A percentile compares a stretch with the other conserved stretches of the same genome.
Evolutionary conservation across 768 basidiomycete genomes (phyloP).

Genomic region (Auriscalpium vulgare): DNA sequence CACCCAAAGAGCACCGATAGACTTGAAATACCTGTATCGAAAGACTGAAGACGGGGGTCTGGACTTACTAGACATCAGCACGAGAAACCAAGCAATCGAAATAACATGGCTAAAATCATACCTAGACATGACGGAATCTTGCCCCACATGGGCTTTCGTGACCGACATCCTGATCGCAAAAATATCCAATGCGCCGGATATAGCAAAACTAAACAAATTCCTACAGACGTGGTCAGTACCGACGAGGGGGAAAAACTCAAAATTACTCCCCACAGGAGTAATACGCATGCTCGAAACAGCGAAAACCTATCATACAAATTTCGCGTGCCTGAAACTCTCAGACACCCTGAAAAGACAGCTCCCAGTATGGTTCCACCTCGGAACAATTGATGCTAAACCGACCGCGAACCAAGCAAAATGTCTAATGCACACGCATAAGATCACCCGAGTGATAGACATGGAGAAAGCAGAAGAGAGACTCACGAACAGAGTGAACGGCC

Average conservation of each 20-base stretch:
- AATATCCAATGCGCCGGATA: neutral
- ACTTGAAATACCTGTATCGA: neutral
- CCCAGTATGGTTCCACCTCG: slow-evolving; percentile 12
- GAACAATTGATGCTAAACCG: neutral
- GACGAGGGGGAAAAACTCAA: neutral
- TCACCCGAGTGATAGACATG: neutral
- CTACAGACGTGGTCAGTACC: slow-evolving; percentile 7
- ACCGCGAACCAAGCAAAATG: neutral
- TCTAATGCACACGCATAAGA: slow-evolving; percentile 3
- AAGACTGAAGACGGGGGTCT: slow-evolving; percentile 4
- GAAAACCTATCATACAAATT: neutral
- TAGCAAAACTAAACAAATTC: neutral
- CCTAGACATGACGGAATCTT: neutral
- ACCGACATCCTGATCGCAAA: neutral
- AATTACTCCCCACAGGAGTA: neutral
- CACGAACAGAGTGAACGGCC: neutral
- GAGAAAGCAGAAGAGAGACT: neutral
- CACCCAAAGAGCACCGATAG: neutral
- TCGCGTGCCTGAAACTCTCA: neutral
- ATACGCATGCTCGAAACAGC: neutral
- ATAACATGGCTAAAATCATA: slow-evolving; percentile 7
- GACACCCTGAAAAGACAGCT: neutral
- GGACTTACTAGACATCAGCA: slow-evolving; percentile 5
- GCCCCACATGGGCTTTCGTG: slow-evolving; percentile 10
- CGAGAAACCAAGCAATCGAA: slow-evolving; percentile 11